These are phyloP conservation scores for Nicotiana tabacum DNA, from an alignment of 257 asterid species.

Conservation along the genomic window DNA sequence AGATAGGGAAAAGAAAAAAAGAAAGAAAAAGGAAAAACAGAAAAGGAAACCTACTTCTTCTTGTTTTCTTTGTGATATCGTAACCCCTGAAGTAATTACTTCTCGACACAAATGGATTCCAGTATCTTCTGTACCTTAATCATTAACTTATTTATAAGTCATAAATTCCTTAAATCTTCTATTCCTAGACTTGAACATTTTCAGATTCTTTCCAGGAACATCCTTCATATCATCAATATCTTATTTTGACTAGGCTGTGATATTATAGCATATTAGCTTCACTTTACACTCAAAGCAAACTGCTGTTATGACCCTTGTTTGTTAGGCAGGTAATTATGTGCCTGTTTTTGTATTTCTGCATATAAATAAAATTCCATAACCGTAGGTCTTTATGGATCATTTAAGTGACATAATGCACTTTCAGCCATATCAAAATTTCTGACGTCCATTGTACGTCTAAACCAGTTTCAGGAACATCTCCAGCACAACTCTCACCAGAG, in stretches of 20 bases:
- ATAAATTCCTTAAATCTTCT: neutral
- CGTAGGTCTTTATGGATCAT: neutral
- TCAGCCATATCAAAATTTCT: neutral
- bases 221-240: neutral
- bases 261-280: neutral
- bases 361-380: neutral
- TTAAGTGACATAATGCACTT: neutral
- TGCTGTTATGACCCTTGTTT: neutral
- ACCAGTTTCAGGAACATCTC: constrained; percentile 36
- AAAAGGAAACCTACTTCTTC: neutral
- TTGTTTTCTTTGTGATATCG: neutral
- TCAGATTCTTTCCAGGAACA: neutral
- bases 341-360: neutral
- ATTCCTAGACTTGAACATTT: neutral
- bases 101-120: neutral
- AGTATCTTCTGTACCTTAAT: neutral
- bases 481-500: constrained; percentile 46
- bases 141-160: neutral
- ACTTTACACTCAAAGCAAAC: neutral
- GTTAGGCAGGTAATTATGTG: neutral
- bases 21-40: neutral
- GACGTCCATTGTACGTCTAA: neutral
- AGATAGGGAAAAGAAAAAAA: neutral
- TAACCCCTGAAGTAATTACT: neutral
- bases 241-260: neutral